Base-by-base conservation (phyloP, 257 asterid species). In the Nicotiana otophora region DNA sequence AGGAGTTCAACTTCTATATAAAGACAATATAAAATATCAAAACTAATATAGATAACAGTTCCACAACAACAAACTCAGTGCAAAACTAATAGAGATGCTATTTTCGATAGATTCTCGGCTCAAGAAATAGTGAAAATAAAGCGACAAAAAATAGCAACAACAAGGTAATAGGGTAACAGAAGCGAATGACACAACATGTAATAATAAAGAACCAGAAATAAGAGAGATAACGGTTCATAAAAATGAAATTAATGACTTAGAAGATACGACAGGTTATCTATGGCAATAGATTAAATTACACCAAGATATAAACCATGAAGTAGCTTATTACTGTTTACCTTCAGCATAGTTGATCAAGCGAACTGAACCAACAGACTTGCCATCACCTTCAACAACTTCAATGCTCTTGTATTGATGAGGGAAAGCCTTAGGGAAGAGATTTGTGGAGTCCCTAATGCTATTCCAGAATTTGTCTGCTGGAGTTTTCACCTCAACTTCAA, bases 311-410 rank as follows among this genome's bases (percentile, higher is more conserved):
- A 16, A 69, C 17, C 2, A 36, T 68, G 77, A 68, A 68, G 17
- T 62, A 2, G 65, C 14, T 20, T n/a, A 0, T 61, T 10, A 3
- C 3, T 26, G 4, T 51, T 64, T 88, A 94, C 97, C 97, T 68
- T 87, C 90, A 17, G 86, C 82, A 82, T 86, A 93, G 36, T 81
- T 90, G 36, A 95, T 77, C 80, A 93, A 65, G 46, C 95, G 97
- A 80, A 95, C 83, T 1, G 96, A 88, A 83, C 92, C 96, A 14
- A 79, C 91, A 1, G 97, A 88, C 62, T 88, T 86, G 5, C 97
- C 98, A 53, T 95, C 98, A 7, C 98, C 98, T 87, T 92, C 95
- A n/a, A 92, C 69, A n/a, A 92, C 86, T 57, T 95, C 83, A 55
- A 95, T 91, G 87, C 91, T 88, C 79, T 90, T 80, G 84, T 88